Percentiles rank a stretch among this genome's conserved stretches.
Evolutionary conservation across 1,284 basidiomycete genomes (phyloP).

Genomic region (Cryptococcus sp.): DNA sequence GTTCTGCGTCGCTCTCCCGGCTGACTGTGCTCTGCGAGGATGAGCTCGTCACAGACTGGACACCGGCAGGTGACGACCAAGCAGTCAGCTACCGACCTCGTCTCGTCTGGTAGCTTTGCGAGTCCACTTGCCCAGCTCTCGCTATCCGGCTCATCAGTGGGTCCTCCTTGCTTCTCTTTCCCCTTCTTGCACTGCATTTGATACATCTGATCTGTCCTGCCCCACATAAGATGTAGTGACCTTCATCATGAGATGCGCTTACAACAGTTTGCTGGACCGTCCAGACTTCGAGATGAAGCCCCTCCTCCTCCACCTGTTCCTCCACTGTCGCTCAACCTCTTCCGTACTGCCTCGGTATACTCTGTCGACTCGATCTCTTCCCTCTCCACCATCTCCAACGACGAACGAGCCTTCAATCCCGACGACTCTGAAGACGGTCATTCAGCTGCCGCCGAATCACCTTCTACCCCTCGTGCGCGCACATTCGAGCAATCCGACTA

Average conservation of each 20-base stretch:
- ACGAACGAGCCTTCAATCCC: conserved; percentile 6
- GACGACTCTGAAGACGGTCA: conserved; percentile 4
- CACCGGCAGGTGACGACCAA: conserved; percentile 1
- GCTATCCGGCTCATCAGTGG: not conserved
- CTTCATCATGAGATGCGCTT: not conserved
- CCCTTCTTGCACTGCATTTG: too few relatives aligned
- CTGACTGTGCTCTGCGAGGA: not conserved
- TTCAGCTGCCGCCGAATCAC: not conserved
- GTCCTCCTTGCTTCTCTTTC: too few relatives aligned
- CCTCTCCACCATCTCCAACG: conserved; percentile 12
- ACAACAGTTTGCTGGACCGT: not conserved
- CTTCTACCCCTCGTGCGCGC: conserved; percentile 25
- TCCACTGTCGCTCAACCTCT: conserved; percentile 38
- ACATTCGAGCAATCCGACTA: conserved; percentile 1
- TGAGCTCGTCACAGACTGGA: not conserved
- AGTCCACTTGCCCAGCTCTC: conserved; percentile 18
- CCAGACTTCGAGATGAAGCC: not conserved
- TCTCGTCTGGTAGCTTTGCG: conserved; percentile 11
- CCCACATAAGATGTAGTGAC: too few relatives aligned
- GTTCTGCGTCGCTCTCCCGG: too few relatives aligned
- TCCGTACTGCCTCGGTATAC: conserved; percentile 34
- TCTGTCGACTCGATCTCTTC: conserved; percentile 20
- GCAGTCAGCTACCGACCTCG: conserved; percentile 13
- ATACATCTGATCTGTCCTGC: too few relatives aligned
- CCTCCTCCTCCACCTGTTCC: conserved; percentile 27